Evolutionary conservation across 345 rosid genomes (phyloP), one percentile per base, ranked within the genome.

Genomic region (Kernera saxatilis): DNA sequence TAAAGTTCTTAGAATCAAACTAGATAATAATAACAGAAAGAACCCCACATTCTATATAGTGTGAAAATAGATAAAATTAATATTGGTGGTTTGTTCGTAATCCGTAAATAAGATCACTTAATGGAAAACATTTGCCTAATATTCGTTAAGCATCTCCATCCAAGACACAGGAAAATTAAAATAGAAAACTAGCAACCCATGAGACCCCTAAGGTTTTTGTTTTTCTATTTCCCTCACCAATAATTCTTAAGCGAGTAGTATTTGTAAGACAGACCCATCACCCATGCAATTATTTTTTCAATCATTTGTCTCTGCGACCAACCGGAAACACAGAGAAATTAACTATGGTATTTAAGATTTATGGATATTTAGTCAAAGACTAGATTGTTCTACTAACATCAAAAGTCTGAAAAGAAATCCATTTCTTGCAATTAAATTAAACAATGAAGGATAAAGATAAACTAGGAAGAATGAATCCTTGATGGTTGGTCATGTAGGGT

Each of bases 401-500:
- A 41, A 65, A 63, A 29, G 36, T 49, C 36, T 26, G 17, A 32
- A 39, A 48, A n/a, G 1, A 57, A n/a, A n/a, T n/a, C 11, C 13
- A 55, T 15, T 30, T 62, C 13, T 62, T 37, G 44, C 41, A 30
- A 54, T 15, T 51, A 41, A 36, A 35, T 23, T 17, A 62, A 56
- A 14, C 19, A 43, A 17, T 7, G 22, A 32, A 71, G 45, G 43
- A 61, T 62, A 62, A 61, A 32, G 11, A 43, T 2, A 30, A 70
- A 60, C 43, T n/a, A 51, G 43, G 44, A 40, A 71, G 45, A 71
- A 0, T 72, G 46, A 64, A 64, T 35, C 37, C 56, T 65, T 48
- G 50, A 46, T 57, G 72, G 45, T 66, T 57, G 62, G 61, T 51
- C 62, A 49, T 32, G 68, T 67, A 56, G 68, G 76, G 78, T 49